Evolutionary conservation across 116 monocot species (phyloP).

Genomic region (Posidonia oceanica): DNA sequence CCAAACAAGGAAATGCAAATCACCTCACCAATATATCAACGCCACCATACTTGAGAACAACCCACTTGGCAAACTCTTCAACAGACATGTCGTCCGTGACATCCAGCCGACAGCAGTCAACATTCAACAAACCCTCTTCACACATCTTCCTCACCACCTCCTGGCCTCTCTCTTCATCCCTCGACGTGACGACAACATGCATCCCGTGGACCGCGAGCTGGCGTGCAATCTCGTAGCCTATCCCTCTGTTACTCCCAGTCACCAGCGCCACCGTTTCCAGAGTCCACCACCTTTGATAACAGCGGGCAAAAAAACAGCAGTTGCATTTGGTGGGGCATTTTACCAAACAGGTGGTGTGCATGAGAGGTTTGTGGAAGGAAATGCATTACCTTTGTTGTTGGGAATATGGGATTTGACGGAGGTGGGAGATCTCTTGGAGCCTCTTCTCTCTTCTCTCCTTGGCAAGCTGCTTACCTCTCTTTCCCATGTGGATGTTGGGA

Average conservation of each 20-base stretch:
- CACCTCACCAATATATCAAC: slow-evolving; percentile 68
- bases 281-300: slow-evolving; percentile 49
- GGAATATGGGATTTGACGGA: slow-evolving; percentile 33
- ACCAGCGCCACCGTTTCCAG: slow-evolving; percentile 61
- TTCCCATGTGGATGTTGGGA: slow-evolving; percentile 41
- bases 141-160: slow-evolving; percentile 23
- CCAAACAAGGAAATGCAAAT: background rate
- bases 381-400: slow-evolving; percentile 21
- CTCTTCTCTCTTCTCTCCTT: slow-evolving; percentile 58
- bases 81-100: slow-evolving; percentile 44
- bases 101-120: slow-evolving; percentile 55
- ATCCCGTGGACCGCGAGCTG: slow-evolving; percentile 53
- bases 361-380: background rate
- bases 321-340: slow-evolving; percentile 14
- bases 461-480: slow-evolving; percentile 64
- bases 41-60: slow-evolving; percentile 32
- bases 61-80: slow-evolving; percentile 35
- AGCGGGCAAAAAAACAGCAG: background rate
- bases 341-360: slow-evolving; percentile 25
- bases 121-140: slow-evolving; percentile 21
- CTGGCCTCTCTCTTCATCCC: slow-evolving; percentile 32
- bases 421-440: slow-evolving; percentile 49
- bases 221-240: slow-evolving; percentile 73
- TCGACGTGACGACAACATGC: slow-evolving; percentile 50
- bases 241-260: slow-evolving; percentile 76